Evolutionary conservation across 2,329 filamentous ascomycete genomes (phyloP).

Genomic region (Amesomyces nigricolor): DNA sequence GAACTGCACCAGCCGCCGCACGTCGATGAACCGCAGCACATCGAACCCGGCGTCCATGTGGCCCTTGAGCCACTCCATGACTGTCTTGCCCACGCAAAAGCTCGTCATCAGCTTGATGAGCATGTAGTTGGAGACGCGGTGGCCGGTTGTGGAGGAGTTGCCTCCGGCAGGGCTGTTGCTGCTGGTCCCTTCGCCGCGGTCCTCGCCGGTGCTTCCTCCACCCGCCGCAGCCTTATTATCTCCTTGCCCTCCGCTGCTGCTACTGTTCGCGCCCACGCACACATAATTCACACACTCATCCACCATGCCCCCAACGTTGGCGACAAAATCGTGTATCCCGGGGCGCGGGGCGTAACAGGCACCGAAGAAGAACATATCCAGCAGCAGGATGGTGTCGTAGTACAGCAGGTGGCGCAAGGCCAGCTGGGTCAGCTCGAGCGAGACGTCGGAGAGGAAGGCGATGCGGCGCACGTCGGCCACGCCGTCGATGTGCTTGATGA

Average conservation of each 20-base stretch:
- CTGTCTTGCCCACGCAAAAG: constrained; percentile 75
- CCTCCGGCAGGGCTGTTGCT: not conserved
- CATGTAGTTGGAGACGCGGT: constrained; percentile 49
- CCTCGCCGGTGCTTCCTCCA: not conserved
- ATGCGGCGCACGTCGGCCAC: constrained; percentile 86
- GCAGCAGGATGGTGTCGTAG: constrained; percentile 82
- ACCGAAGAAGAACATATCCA: constrained; percentile 93
- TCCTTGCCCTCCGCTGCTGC: not conserved
- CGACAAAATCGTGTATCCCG: constrained; percentile 72
- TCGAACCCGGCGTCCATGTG: constrained; percentile 62
- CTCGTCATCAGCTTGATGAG: constrained; percentile 79
- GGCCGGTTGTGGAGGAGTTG: constrained; percentile 9
- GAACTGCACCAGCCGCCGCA: constrained; percentile 89
- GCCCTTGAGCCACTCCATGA: constrained; percentile 79
- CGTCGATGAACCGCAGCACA: constrained; percentile 71
- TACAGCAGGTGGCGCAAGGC: constrained; percentile 86
- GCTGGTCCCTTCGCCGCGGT: not conserved
- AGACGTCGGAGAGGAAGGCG: constrained; percentile 76
- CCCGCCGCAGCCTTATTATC: not conserved
- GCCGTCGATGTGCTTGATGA: constrained; percentile 84
- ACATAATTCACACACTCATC: constrained; percentile 88
- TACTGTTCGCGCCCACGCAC: constrained; percentile 37
- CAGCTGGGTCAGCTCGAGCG: constrained; percentile 77
- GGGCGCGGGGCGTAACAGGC: constrained; percentile 82
- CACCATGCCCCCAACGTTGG: constrained; percentile 66